Evolutionary conservation across 768 basidiomycete genomes (phyloP), one percentile per base, ranked within the genome.

Genomic region (Phaffia tasmanica): DNA sequence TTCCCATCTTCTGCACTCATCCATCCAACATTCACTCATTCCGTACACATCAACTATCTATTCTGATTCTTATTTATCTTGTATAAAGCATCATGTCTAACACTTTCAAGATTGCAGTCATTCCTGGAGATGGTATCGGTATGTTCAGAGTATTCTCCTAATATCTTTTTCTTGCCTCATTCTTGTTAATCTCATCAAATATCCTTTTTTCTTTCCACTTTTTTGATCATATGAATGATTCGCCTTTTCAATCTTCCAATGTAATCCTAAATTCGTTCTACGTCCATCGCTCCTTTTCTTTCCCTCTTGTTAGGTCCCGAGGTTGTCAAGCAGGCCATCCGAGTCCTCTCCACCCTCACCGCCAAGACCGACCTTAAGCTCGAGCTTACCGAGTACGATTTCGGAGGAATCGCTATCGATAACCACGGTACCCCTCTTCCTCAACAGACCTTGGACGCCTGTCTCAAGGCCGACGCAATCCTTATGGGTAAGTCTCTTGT

Each of bases 41-140:
- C 27, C 4, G n/a, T 50, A 15, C 15, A n/a, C 49, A n/a, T n/a
- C n/a, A n/a, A 50, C 49, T n/a, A n/a, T 50, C n/a, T n/a, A 50
- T 15, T 16, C 16, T 18, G 29, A 54, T 15, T 54, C 53, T 5
- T 29, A 54, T 11, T 42, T 42, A 4, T 42, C 35, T 42, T 42
- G 4, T 42, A 42, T 42, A 4, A 42, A 42, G 4, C 35, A 42
- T 11, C 35, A 42, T 42, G 35, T 46, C 32, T 46, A 69, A 63
- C 25, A 27, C 57, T 63, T 95, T 88, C 77, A 86, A 85, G 70
- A 83, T 99, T 75, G 88, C 85, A 47, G 82, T 93, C 62, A 84
- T 99, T 53, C 85, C 86, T n/a, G 95, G 95, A 61, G 95, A 99
- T 78, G 95, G 95, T 69, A 98, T 99, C 72, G 94, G 93, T 90